Percentiles rank a stretch among this genome's conserved stretches.
Conservation (phyloP, 2,329 filamentous ascomycete genomes). For the Phoma sp. region DNA sequence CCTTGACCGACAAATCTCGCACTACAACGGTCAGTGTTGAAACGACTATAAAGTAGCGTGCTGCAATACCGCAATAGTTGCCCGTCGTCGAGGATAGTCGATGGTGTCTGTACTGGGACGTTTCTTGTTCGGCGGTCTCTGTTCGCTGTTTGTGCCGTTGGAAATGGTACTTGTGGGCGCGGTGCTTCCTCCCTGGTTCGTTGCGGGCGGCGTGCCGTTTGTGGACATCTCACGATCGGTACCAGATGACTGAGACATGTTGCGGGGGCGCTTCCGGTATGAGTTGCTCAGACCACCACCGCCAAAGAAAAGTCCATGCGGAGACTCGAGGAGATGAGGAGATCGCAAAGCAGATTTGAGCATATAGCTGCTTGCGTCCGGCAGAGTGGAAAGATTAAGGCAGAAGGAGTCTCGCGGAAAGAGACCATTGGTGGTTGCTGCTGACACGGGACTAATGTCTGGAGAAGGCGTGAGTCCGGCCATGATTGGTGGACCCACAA, state of each 20-base stretch:
- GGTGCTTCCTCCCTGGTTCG: conserved; percentile 36
- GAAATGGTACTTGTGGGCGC: conserved; percentile 42
- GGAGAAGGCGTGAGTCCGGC: conserved; percentile 49
- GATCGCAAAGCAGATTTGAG: conserved; percentile 49
- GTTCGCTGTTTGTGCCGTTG: conserved; percentile 33
- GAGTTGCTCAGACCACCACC: conserved; percentile 37
- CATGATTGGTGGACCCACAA: conserved; percentile 50
- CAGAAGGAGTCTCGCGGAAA: conserved; percentile 50
- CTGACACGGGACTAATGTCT: conserved; percentile 54
- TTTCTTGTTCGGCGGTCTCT: conserved; percentile 44
- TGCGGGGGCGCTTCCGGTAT: conserved; percentile 50
- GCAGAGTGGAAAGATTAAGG: conserved; percentile 50
- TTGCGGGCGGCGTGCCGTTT: conserved; percentile 38
- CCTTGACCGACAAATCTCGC: conserved; percentile 80
- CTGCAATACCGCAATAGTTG: conserved; percentile 50
- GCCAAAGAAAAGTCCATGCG: conserved; percentile 44
- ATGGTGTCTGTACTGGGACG: conserved; percentile 52
- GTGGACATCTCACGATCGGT: conserved; percentile 50
- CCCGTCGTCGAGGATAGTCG: conserved; percentile 52
- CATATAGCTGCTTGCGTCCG: conserved; percentile 47
- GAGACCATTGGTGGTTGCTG: conserved; percentile 49
- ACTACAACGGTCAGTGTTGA: conserved; percentile 59
- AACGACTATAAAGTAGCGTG: conserved; percentile 1
- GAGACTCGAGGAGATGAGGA: conserved; percentile 49
- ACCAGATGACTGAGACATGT: conserved; percentile 53